phyloP scores from a whole-genome alignment of 345 rosid genomes.

The Pelargonium nanum region DNA sequence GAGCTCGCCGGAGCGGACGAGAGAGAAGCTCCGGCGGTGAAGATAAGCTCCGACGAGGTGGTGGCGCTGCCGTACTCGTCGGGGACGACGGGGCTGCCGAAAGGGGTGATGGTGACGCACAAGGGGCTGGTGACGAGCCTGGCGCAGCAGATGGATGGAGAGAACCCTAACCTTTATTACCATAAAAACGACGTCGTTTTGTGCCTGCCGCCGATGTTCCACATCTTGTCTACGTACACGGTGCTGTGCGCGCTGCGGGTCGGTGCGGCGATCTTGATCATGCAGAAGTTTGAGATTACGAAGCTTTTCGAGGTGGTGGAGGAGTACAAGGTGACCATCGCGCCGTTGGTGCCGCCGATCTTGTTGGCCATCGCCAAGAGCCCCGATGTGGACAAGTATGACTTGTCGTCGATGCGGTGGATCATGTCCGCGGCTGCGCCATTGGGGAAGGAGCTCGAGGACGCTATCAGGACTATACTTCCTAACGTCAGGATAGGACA shows the following conservation, averaged over 20 bases:
- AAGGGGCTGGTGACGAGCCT: constrained; percentile 65
- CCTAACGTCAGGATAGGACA: constrained; percentile 80
- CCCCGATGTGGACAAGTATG: constrained; percentile 47
- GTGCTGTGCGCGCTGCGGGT: constrained; percentile 69
- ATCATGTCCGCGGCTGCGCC: constrained; percentile 85
- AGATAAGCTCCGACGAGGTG: constrained; percentile 51
- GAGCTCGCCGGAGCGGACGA: constrained; percentile 44
- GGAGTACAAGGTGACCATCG: constrained; percentile 56
- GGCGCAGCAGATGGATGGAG: constrained; percentile 92
- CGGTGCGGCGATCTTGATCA: constrained; percentile 71
- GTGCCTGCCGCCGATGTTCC: constrained; percentile 72
- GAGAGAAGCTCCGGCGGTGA: constrained; percentile 19
- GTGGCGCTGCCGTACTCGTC: constrained; percentile 91
- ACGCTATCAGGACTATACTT: constrained; percentile 50
- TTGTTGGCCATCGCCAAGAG: constrained; percentile 58
- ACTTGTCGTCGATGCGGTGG: constrained; percentile 55
- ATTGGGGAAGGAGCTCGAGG: constrained; percentile 87
- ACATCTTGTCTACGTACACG: constrained; percentile 62
- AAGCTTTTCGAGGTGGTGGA: constrained; percentile 46
- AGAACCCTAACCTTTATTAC: constrained; percentile 75
- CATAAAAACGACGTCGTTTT: constrained; percentile 59
- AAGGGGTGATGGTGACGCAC: constrained; percentile 93
- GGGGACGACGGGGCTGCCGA: constrained; percentile 89
- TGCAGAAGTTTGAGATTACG: constrained; percentile 68
- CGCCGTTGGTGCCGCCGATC: constrained; percentile 78